Conservation (phyloP, 768 basidiomycete genomes). For the Tricholomella constricta region DNA sequence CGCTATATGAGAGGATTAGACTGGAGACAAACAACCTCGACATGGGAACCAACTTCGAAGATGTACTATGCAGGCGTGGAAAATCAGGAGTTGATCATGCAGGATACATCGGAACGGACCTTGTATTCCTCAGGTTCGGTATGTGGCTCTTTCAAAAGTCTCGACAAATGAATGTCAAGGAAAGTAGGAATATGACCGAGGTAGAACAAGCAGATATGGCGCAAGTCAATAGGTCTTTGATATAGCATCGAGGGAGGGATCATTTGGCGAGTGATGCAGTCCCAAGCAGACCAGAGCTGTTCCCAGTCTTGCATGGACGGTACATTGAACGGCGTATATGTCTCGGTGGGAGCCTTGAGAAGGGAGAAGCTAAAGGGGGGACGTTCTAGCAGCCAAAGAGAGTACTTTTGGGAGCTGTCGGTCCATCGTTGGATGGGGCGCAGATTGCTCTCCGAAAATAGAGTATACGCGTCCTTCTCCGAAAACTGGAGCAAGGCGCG, state of each 20-base stretch:
- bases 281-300: slow-evolving; percentile 87
- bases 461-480: slow-evolving; percentile 59
- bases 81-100: slow-evolving; percentile 13
- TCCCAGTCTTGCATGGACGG: slow-evolving; percentile 82
- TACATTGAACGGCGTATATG: slow-evolving; percentile 57
- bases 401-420: slow-evolving; percentile 70
- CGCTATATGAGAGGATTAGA: slow-evolving; percentile 58
- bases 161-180: slow-evolving; percentile 86
- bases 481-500: slow-evolving; percentile 62
- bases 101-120: slow-evolving; percentile 28
- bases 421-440: slow-evolving; percentile 86
- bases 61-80: slow-evolving; percentile 51
- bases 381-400: slow-evolving; percentile 90
- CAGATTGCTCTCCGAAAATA: slow-evolving; percentile 79
- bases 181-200: slow-evolving; percentile 93
- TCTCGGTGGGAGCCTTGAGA: slow-evolving; percentile 41
- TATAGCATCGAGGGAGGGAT: slow-evolving; percentile 84
- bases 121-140: slow-evolving; percentile 87
- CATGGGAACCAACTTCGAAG: slow-evolving; percentile 73
- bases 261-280: slow-evolving; percentile 81
- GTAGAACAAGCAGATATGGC: slow-evolving; percentile 98
- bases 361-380: slow-evolving; percentile 79
- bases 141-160: slow-evolving; percentile 70
- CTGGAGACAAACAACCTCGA: too few species aligned
- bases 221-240: slow-evolving; percentile 88